Base-by-base conservation (phyloP, 805 yeast genomes). In the Candida taoyuanica region DNA sequence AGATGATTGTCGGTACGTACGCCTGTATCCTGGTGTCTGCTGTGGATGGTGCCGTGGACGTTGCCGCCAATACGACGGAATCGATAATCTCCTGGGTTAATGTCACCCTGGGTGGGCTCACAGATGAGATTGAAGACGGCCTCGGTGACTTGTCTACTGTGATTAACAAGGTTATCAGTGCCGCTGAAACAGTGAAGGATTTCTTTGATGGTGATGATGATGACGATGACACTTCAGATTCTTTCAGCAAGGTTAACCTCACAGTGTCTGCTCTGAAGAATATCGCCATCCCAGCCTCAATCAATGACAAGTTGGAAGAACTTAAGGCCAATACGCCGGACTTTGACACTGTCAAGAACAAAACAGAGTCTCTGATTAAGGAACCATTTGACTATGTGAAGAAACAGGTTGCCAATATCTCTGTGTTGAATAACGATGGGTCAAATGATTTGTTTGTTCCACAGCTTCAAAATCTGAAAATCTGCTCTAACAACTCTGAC, bases 1-100 rank as follows among this genome's bases (percentile, higher is more conserved):
- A 88, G 23, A 50, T 91, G 46, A 74, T 83, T 33, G 59, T 88
- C 2, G 98, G 97, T 0, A 93, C 98, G 0, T 86, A 85, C 59
- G 81, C 83, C 0, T 93, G 98, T 59, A 65, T 93, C 12, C 57
- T 87, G 12, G 76, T 84, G 0, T 80, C 93, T 5, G 76, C 88
- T 0, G 67, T 89, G 6, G 80, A 76, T 50, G 85, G 89, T 3
- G 72, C 85, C 0, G 81, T 80, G 2, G 78, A 76, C 47, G 76
- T 78, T 21, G 94, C 94, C 0, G 57, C 85, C 2, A 82, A 85
- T 53, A 74, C 86, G 1, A 78, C 95, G 0, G 85, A 82, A 49
- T 55, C 71, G 1, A 64, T 86, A 1, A 68, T 88, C 7, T 56
- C 58, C 4, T 61, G 69, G 16, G 84, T 87, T 2, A 87, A 89